Conservation (phyloP, 2,329 filamentous ascomycete species). For the Trichoderma pleuroti region DNA sequence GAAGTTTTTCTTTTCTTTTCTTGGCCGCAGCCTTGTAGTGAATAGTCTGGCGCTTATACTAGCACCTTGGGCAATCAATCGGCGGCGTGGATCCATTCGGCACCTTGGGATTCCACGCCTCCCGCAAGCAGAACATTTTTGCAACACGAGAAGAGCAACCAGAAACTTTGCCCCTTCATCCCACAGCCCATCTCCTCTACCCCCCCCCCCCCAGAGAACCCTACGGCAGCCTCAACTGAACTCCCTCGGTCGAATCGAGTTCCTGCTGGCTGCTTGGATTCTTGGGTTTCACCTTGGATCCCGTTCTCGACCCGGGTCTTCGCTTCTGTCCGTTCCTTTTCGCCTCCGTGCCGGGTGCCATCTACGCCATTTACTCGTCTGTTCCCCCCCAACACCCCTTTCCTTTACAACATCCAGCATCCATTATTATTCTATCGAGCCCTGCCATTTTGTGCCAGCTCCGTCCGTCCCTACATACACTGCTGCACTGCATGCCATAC, state of each 20-base stretch:
- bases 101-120: not conserved
- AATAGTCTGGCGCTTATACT: not conserved
- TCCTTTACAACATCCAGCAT: not conserved
- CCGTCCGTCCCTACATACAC: not conserved
- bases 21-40: not conserved
- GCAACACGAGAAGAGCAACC: slow-evolving; percentile 16
- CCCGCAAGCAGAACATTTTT: not conserved
- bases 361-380: not conserved
- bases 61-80: not conserved
- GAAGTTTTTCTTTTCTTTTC: not conserved
- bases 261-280: not conserved
- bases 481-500: not conserved
- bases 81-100: not conserved
- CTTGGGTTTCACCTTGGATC: not conserved
- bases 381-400: not conserved
- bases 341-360: not conserved
- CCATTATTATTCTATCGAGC: not conserved
- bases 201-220: not conserved
- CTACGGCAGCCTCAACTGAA: not conserved
- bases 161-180: slow-evolving; percentile 6
- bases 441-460: not conserved
- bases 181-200: slow-evolving; percentile 5
- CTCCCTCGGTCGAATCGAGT: not conserved
- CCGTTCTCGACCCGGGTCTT: not conserved
- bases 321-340: not conserved